Conservation (phyloP, 352 stramenopile genomes). For the Globisporangium irregulare region DNA sequence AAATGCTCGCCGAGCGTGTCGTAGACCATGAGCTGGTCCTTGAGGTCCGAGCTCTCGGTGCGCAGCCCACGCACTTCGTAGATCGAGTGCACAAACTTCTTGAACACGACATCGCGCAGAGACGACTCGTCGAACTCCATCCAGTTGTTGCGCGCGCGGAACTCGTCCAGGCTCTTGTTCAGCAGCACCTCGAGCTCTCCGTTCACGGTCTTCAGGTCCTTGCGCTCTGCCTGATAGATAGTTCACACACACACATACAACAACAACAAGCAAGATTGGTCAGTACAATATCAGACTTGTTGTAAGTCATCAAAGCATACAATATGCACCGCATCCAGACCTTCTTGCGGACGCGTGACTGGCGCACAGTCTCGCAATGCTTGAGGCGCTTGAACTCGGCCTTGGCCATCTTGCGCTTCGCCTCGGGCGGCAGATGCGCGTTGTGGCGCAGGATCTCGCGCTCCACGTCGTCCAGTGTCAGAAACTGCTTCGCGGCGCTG, state of each 20-base stretch:
- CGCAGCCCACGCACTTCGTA: slow-evolving; percentile 62
- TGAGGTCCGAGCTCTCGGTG: slow-evolving; percentile 39
- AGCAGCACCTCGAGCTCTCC: slow-evolving; percentile 57
- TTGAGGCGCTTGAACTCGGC: slow-evolving; percentile 74
- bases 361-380: slow-evolving; percentile 74
- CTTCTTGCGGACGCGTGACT: slow-evolving; percentile 80
- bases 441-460: slow-evolving; percentile 41
- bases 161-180: slow-evolving; percentile 28
- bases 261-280: not conserved
- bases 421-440: slow-evolving; percentile 36
- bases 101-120: slow-evolving; percentile 47
- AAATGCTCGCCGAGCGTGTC: slow-evolving; percentile 73
- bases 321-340: slow-evolving; percentile 9
- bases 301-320: not conserved
- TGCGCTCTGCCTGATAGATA: slow-evolving; percentile 39
- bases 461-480: slow-evolving; percentile 67
- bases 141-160: slow-evolving; percentile 42
- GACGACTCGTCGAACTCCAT: slow-evolving; percentile 50
- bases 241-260: not conserved
- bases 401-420: slow-evolving; percentile 52
- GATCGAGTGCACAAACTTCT: slow-evolving; percentile 72
- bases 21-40: slow-evolving; percentile 49
- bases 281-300: not conserved
- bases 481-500: slow-evolving; percentile 22
- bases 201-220: slow-evolving; percentile 52